Evolutionary conservation across 176 grass and related monocot species (phyloP), one percentile per base, ranked within the genome.

Genomic region (Rhynchospora tenuis): DNA sequence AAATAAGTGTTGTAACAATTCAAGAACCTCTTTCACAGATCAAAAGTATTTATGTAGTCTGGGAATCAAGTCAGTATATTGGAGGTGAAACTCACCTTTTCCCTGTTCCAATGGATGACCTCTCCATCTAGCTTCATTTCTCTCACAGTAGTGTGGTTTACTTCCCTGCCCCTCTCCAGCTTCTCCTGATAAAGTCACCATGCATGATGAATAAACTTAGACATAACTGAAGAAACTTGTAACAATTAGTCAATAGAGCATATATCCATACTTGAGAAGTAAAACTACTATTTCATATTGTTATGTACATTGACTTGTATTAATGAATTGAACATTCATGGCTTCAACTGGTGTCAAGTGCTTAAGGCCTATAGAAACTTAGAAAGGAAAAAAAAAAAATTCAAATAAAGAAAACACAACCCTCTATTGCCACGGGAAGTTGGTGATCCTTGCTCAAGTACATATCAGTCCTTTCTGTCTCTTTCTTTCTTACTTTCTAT

Each of bases 101-200:
- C 92, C 69, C 86, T 99, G 83, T 95, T 93, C 79, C 94, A 90
- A 75, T 93, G 86, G 71, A 95, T 88, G 81, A 99, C 76, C 54
- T 84, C 84, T 64, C 74, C 72, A 45, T 79, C 93, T 85, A 85
- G 62, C 81, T 86, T 86, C 64, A 89, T 68, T 83, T 90, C 88
- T 33, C 83, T 75, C 24, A 63, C 55, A 83, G 26, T 44, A 88
- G 65, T 22, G 60, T 80, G 69, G 83, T 65, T 90, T 57, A 28
- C 31, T 75, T 88, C 85, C 70, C 78, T 86, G 62, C 73, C 43
- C 19, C 0, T 75, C 9, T 85, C 83, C 12, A 82, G 73, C 78
- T 92, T 90, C 83, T 89, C 79, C 80, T 46, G 64, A 76, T 86
- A 54, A 64, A 81, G 78, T 89, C 91, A 81, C 57, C 33, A 81